phyloP scores from a whole-genome alignment of 352 stramenopile species.

The Globisporangium paroecandrum region DNA sequence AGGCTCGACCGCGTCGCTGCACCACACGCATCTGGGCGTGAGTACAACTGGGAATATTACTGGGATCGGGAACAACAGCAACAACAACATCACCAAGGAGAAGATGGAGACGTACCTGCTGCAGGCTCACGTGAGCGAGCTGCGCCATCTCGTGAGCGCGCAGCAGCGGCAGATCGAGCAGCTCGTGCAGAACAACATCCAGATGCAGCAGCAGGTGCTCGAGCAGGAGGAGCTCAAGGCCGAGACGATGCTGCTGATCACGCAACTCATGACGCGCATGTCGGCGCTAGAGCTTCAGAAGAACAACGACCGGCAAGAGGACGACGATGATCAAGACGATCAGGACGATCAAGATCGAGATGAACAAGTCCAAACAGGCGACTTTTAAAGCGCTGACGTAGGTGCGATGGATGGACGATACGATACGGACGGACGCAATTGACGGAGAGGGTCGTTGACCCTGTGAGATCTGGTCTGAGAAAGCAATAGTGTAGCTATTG shows the following conservation, averaged over 20 bases:
- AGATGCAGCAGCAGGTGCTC: conserved; percentile 77
- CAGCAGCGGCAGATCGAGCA: conserved; percentile 76
- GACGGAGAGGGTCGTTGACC: no score
- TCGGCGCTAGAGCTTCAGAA: conserved; percentile 70
- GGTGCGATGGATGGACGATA: background rate
- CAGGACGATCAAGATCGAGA: conserved; percentile 11
- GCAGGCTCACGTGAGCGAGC: conserved; percentile 44
- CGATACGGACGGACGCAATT: background rate
- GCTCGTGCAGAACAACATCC: conserved; percentile 68
- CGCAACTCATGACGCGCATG: conserved; percentile 81
- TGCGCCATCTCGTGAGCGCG: conserved; percentile 42
- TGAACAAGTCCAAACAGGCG: background rate
- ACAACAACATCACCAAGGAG: conserved; percentile 5
- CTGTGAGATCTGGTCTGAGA: background rate
- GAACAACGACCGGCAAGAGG: conserved; percentile 22
- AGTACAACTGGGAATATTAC: background rate
- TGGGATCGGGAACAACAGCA: background rate
- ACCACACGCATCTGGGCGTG: background rate
- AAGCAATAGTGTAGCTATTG: background rate
- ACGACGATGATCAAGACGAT: conserved; percentile 21
- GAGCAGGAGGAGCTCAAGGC: conserved; percentile 80
- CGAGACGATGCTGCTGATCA: conserved; percentile 83
- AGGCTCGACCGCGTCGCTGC: conserved; percentile 9
- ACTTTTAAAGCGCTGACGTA: background rate
- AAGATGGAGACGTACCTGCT: conserved; percentile 24